Conservation (phyloP, 1,284 basidiomycete species). For the Cutaneotrichosporon curvatum region DNA sequence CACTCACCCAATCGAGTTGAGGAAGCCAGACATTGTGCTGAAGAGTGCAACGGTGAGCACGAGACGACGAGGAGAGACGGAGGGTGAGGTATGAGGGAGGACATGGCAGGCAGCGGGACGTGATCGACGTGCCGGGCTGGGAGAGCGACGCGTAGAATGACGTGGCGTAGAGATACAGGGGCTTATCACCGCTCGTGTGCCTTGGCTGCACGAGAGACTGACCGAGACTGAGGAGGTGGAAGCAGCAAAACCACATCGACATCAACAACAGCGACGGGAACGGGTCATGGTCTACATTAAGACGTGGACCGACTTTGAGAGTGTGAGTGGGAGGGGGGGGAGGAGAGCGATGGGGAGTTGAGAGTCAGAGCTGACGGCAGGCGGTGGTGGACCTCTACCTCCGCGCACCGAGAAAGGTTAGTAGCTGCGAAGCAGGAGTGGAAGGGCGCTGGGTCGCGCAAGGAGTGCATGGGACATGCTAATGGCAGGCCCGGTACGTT, state of each 20-base stretch:
- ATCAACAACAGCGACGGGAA: background rate
- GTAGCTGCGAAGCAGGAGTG: conserved; percentile 20
- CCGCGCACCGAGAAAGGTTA: conserved; percentile 65
- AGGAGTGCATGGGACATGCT: background rate
- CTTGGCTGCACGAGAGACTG: too few species aligned
- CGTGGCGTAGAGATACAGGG: background rate
- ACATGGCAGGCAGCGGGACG: background rate
- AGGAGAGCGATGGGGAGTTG: too few species aligned
- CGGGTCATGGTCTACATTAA: conserved; percentile 43
- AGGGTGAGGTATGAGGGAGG: background rate
- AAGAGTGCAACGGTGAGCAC: background rate
- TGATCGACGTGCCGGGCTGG: background rate
- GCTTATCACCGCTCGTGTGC: background rate
- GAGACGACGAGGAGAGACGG: background rate
- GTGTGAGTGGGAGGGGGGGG: conserved; percentile 21
- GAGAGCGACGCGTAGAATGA: background rate
- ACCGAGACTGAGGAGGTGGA: too few species aligned
- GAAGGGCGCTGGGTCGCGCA: background rate
- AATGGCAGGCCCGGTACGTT: conserved; percentile 66
- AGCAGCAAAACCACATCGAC: too few species aligned
- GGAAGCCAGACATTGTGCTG: conserved; percentile 38
- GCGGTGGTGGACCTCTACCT: conserved; percentile 73
- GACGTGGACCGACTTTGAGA: conserved; percentile 47
- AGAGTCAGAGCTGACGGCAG: conserved; percentile 37
- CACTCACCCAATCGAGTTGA: conserved; percentile 42